Evolutionary conservation across 768 basidiomycete species (phyloP).

Genomic region (Mycena filopes): DNA sequence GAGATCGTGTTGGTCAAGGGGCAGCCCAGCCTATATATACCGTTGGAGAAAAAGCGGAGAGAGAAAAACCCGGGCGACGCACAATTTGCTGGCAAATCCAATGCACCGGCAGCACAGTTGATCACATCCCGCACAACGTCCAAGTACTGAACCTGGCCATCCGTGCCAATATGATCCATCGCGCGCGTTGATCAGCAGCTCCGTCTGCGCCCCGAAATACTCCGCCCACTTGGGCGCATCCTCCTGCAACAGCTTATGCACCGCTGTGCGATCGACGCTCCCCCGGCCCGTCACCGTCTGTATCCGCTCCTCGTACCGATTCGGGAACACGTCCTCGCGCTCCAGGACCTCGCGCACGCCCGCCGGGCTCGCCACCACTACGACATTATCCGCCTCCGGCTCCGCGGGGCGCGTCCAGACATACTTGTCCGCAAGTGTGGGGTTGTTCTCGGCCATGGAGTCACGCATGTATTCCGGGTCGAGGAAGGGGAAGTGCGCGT

Average conservation of each 20-base stretch:
- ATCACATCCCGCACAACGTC: slow-evolving; percentile 78
- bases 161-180: slow-evolving; percentile 22
- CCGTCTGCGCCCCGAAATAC: slow-evolving; percentile 22
- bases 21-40: slow-evolving; percentile 53
- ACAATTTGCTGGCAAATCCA: slow-evolving; percentile 73
- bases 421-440: slow-evolving; percentile 57
- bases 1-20: slow-evolving; percentile 46
- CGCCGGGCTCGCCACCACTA: slow-evolving; percentile 43
- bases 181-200: slow-evolving; percentile 20
- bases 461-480: slow-evolving; percentile 63
- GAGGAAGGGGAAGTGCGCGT: slow-evolving; percentile 87
- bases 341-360: slow-evolving; percentile 49
- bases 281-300: slow-evolving; percentile 40
- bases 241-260: slow-evolving; percentile 1
- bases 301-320: slow-evolving; percentile 47
- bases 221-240: slow-evolving; percentile 10
- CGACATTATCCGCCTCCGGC: slow-evolving; percentile 32
- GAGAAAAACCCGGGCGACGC: slow-evolving; percentile 36
- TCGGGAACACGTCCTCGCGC: slow-evolving; percentile 41
- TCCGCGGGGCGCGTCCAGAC: slow-evolving; percentile 64
- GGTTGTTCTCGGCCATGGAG: slow-evolving; percentile 46
- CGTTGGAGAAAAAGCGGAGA: slow-evolving; percentile 24
- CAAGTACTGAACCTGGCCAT: slow-evolving; percentile 43
- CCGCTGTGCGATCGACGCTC: slow-evolving; percentile 32
- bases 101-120: slow-evolving; percentile 66